Evolutionary conservation across 1,139 yeast genomes (phyloP).

Genomic region (Lodderomyces pseudojiufengensis): DNA sequence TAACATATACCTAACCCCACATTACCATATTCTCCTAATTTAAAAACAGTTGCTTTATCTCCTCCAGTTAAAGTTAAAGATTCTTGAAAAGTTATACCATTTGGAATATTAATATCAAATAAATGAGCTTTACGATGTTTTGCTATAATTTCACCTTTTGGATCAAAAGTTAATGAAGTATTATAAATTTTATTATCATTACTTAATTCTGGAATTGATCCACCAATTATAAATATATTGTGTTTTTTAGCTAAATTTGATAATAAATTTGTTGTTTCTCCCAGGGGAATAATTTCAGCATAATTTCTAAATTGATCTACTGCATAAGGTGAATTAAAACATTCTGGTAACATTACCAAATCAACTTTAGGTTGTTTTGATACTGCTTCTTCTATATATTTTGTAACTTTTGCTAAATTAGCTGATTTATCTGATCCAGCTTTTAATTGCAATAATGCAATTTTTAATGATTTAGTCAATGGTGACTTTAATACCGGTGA

Average conservation of each 20-base stretch:
- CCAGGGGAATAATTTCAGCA: slow-evolving; percentile 71
- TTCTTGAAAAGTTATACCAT: slow-evolving; percentile 83
- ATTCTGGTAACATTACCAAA: slow-evolving; percentile 77
- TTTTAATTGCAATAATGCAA: slow-evolving; percentile 75
- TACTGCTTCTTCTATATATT: slow-evolving; percentile 49
- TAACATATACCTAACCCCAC: slow-evolving; percentile 91
- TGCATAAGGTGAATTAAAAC: slow-evolving; percentile 94
- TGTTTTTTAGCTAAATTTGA: slow-evolving; percentile 61
- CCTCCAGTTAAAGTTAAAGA: slow-evolving; percentile 75
- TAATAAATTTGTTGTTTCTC: slow-evolving; percentile 63
- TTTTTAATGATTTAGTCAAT: slow-evolving; percentile 39
- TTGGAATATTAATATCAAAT: slow-evolving; percentile 89
- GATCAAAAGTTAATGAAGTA: slow-evolving; percentile 74
- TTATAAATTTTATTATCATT: slow-evolving; percentile 60
- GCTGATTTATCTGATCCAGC: slow-evolving; percentile 66
- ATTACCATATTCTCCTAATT: slow-evolving; percentile 65
- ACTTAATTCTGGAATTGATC: slow-evolving; percentile 80
- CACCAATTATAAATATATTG: slow-evolving; percentile 71
- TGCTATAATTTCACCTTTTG: slow-evolving; percentile 69
- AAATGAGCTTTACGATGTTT: slow-evolving; percentile 87
- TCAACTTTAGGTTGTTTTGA: slow-evolving; percentile 48
- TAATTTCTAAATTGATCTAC: slow-evolving; percentile 82
- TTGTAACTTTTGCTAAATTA: slow-evolving; percentile 51
- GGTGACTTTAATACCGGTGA: slow-evolving; percentile 30
- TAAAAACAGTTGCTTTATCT: slow-evolving; percentile 70